A percentile compares a stretch with the other conserved stretches of the same genome.
These are phyloP conservation scores for Kazachstania africana DNA, from an alignment of 805 yeast species.

Conservation along the genomic window DNA sequence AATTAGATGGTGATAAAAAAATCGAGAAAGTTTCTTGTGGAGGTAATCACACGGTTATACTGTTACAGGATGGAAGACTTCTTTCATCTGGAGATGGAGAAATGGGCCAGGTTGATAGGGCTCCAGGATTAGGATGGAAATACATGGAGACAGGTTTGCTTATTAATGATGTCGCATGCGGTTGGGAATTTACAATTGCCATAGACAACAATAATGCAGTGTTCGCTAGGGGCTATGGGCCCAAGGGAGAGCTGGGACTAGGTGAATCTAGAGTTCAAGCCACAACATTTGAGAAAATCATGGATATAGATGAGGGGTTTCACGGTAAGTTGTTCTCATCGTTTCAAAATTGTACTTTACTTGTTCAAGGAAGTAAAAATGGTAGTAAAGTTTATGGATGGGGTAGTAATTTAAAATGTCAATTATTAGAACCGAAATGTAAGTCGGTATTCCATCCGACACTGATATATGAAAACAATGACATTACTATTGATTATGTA, in stretches of 20 bases:
- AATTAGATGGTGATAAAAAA: slow-evolving; percentile 2
- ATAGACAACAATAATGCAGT: slow-evolving; percentile 32
- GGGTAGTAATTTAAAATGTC: slow-evolving; percentile 41
- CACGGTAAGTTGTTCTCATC: slow-evolving; percentile 11
- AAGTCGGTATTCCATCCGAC: slow-evolving; percentile 10
- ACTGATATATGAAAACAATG: slow-evolving; percentile 6
- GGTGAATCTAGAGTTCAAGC: slow-evolving; percentile 19
- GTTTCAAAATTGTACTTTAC: slow-evolving; percentile 45
- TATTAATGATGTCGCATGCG: slow-evolving; percentile 40
- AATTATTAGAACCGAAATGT: slow-evolving; percentile 25
- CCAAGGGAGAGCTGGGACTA: slow-evolving; percentile 64
- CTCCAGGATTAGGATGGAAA: neutral
- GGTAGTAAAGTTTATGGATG: slow-evolving; percentile 30
- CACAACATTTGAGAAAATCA: slow-evolving; percentile 3
- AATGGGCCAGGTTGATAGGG: slow-evolving; percentile 34
- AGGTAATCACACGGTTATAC: slow-evolving; percentile 72
- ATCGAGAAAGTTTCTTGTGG: slow-evolving; percentile 53
- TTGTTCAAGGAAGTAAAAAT: slow-evolving; percentile 45
- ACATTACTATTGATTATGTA: slow-evolving; percentile 6
- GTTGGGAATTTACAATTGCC: slow-evolving; percentile 68
- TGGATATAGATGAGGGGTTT: slow-evolving; percentile 4
- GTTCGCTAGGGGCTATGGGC: slow-evolving; percentile 50
- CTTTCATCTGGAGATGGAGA: slow-evolving; percentile 50
- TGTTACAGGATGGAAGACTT: slow-evolving; percentile 41
- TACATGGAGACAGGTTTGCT: slow-evolving; percentile 25